Percentiles rank a stretch among this genome's conserved stretches.
These are phyloP conservation scores for Phialocephala sp. DNA, from an alignment of 2,329 filamentous ascomycete genomes.

Conservation along the genomic window DNA sequence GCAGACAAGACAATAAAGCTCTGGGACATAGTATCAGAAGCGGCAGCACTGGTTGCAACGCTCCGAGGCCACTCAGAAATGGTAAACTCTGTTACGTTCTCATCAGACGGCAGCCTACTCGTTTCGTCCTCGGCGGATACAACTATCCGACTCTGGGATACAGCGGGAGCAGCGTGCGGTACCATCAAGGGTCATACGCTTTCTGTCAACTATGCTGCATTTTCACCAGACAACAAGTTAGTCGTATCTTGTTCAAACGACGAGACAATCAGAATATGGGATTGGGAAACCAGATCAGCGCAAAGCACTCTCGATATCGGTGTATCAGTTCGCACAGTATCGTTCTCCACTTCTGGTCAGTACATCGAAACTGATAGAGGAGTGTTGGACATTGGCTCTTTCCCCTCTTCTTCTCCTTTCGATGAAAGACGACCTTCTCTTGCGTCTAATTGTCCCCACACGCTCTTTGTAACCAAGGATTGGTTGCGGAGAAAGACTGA, in stretches of 20 bases:
- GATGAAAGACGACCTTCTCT: too few relatives aligned
- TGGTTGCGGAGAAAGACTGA: too few relatives aligned
- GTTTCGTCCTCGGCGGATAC: background rate
- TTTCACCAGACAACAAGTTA: background rate
- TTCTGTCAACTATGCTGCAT: background rate
- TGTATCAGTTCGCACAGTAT: too few relatives aligned
- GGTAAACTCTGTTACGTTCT: background rate
- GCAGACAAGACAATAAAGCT: constrained; percentile 8
- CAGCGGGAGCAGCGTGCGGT: background rate
- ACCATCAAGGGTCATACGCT: background rate
- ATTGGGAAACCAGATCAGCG: background rate
- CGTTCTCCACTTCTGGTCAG: too few relatives aligned
- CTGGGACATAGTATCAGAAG: background rate
- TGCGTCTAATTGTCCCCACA: too few relatives aligned
- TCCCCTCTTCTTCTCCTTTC: too few relatives aligned
- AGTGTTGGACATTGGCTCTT: too few relatives aligned
- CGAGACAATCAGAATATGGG: background rate
- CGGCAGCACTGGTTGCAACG: background rate
- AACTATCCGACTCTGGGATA: background rate
- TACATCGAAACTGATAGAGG: too few relatives aligned
- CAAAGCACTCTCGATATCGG: too few relatives aligned
- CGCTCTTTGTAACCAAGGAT: too few relatives aligned
- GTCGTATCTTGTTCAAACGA: background rate
- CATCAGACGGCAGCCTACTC: background rate
- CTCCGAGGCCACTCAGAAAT: background rate